These are phyloP conservation scores for Ensete glaucum DNA, from an alignment of 176 grass and related monocot genomes.

Conservation along the genomic window DNA sequence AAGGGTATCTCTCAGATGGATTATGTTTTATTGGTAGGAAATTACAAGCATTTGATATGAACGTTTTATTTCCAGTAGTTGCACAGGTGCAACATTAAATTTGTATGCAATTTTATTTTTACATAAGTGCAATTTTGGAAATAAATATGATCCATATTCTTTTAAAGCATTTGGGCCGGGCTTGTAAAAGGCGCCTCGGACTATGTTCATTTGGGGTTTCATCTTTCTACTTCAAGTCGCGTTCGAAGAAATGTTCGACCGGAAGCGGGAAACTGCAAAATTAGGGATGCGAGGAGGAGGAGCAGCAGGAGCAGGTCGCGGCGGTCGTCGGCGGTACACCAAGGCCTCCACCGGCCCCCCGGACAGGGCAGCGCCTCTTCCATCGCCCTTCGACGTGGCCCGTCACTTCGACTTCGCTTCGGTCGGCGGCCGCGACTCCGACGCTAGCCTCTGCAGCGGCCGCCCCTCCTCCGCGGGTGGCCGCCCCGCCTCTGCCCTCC, in stretches of 20 bases:
- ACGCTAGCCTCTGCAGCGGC: slow-evolving; percentile 61
- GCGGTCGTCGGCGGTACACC: slow-evolving; percentile 27
- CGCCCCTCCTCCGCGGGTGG: slow-evolving; percentile 34
- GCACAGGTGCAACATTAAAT: no score
- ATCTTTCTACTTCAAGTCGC: neutral
- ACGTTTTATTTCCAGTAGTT: no score
- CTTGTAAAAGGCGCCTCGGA: no score
- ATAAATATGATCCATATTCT: no score
- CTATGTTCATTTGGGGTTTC: no score
- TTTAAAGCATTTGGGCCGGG: no score
- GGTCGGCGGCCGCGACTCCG: slow-evolving; percentile 57
- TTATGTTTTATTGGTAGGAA: no score
- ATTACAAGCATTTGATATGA: no score
- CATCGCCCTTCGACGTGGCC: slow-evolving; percentile 15
- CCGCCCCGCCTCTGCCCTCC: slow-evolving; percentile 20
- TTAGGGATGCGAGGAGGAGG: slow-evolving; percentile 3
- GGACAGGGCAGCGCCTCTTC: slow-evolving; percentile 8
- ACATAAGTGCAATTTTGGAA: no score
- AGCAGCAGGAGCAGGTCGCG: slow-evolving; percentile 22
- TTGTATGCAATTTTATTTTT: no score
- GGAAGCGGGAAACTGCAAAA: neutral
- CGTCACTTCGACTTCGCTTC: slow-evolving; percentile 49
- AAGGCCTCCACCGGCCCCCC: slow-evolving; percentile 28
- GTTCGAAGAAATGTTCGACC: neutral
- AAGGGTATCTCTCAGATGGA: no score